Evolutionary conservation across 257 asterid species (phyloP).

Genomic region (Solanum sparsipilum): DNA sequence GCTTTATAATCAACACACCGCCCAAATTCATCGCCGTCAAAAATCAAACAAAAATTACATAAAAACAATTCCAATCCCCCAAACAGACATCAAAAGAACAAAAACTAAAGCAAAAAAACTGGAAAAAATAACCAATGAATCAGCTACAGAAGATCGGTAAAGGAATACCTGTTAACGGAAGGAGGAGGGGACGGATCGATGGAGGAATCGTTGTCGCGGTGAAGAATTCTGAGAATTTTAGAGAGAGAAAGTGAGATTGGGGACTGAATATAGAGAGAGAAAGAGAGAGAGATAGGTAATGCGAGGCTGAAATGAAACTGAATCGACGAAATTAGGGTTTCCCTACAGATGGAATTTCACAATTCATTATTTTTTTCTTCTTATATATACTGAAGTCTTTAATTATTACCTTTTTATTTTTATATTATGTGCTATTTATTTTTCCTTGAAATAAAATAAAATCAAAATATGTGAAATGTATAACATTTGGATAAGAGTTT

Average conservation of each 20-base stretch:
- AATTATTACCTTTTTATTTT: no score
- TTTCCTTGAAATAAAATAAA: not conserved
- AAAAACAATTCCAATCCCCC: not conserved
- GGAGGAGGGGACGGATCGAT: not conserved
- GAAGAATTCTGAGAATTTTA: not conserved
- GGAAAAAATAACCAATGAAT: not conserved
- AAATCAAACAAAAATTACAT: not conserved
- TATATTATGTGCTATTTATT: not conserved
- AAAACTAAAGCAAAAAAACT: not conserved
- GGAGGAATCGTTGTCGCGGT: not conserved
- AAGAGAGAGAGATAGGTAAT: not conserved
- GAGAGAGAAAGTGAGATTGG: not conserved
- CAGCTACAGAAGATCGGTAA: not conserved
- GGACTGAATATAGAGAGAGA: not conserved
- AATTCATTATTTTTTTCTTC: not conserved
- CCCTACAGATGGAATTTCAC: not conserved
- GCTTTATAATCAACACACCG: not conserved
- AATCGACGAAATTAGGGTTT: slow-evolving; percentile 38
- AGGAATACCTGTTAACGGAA: not conserved
- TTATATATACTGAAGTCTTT: not conserved
- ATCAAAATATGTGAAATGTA: not conserved
- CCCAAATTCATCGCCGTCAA: not conserved
- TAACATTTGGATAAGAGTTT: not conserved
- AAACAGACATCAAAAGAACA: not conserved
- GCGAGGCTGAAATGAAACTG: slow-evolving; percentile 12